Evolutionary conservation across 495 filamentous ascomycete species (phyloP), one percentile per base, ranked within the genome.

Genomic region (Xanthoparmelia taractica): DNA sequence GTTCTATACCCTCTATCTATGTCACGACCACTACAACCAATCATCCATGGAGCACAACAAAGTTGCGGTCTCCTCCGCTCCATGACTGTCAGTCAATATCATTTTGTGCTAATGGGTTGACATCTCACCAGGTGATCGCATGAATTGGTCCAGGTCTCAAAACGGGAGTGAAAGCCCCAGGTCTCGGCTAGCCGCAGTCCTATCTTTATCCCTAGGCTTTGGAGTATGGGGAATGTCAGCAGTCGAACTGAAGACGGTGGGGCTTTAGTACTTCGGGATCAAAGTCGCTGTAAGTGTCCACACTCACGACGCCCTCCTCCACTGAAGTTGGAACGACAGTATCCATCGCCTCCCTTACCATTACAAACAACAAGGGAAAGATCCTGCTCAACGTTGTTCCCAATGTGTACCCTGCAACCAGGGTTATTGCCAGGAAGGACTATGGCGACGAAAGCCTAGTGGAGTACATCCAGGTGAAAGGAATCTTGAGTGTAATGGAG

Each of bases 241-340:
- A 97, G 92, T 80, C 87, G 85, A 75, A 85, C 87, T 66, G 93
- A 97, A 71, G 92, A 96, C 76, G 88, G 88, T 71, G 82, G 86
- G 66, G 80, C 82, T 69, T 76, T 97, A 74, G 92, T 88, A 73
- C 81, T 97, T 74, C 87, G 89, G 77, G 92, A 98, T 73, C 94
- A 97, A 77, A 89, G 79, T 71, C 85, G 90, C 79, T 84, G 93
- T 97, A 74, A 66, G 83, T 74, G 59, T 52, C 29, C 37, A 65
- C 10, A 37, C 33, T 59, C 25, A 15, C 23, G 17, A 34, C 40
- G 5, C n/a, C 27, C 11, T 60, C 23, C 45, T 33, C 45, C 20
- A 33, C 50, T 33, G 8, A 54, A 54, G 5, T 33, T 7, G 15
- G 48, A 31, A 33, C 11, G 20, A 29, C 74, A 97, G 94, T 97